Conservation (phyloP, 2,329 filamentous ascomycete species). For the Harringtonia aguacate region DNA sequence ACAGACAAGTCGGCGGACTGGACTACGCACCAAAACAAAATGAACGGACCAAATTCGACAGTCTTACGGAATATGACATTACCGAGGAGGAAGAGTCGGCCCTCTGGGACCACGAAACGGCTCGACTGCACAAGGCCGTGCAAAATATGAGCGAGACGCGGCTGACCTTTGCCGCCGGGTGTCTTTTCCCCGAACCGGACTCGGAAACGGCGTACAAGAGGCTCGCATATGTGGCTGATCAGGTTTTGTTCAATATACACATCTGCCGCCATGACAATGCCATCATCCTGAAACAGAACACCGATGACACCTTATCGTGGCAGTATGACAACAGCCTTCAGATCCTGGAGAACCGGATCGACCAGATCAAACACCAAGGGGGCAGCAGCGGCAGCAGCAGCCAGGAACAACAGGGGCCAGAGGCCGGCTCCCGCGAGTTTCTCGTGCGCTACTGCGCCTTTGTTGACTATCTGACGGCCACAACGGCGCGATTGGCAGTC, state of each 20-base stretch:
- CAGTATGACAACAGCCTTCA: slow-evolving; percentile 1
- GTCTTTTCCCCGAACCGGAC: slow-evolving; percentile 1
- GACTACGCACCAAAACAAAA: too few relatives aligned
- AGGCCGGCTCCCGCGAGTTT: not conserved
- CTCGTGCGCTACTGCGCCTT: slow-evolving; percentile 4
- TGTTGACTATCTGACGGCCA: slow-evolving; percentile 4
- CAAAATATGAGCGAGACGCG: not conserved
- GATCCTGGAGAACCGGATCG: slow-evolving; percentile 1
- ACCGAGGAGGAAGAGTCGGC: slow-evolving; percentile 1
- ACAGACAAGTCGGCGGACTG: too few relatives aligned
- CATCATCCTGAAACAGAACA: not conserved
- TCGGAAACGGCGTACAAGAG: not conserved
- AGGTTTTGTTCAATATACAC: slow-evolving; percentile 4
- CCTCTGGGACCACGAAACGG: slow-evolving; percentile 1
- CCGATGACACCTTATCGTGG: not conserved
- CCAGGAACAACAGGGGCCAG: not conserved
- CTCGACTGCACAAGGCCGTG: slow-evolving; percentile 1
- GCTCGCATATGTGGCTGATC: slow-evolving; percentile 1
- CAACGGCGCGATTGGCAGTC: not conserved
- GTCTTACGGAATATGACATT: slow-evolving; percentile 4
- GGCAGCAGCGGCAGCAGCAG: too few relatives aligned
- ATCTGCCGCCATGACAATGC: slow-evolving; percentile 5
- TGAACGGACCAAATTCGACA: not conserved
- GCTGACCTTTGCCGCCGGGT: not conserved
- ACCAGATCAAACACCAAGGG: too few relatives aligned